These are phyloP conservation scores for Colletotrichum gigasporum DNA, from an alignment of 2,329 filamentous ascomycete genomes.

Conservation along the genomic window DNA sequence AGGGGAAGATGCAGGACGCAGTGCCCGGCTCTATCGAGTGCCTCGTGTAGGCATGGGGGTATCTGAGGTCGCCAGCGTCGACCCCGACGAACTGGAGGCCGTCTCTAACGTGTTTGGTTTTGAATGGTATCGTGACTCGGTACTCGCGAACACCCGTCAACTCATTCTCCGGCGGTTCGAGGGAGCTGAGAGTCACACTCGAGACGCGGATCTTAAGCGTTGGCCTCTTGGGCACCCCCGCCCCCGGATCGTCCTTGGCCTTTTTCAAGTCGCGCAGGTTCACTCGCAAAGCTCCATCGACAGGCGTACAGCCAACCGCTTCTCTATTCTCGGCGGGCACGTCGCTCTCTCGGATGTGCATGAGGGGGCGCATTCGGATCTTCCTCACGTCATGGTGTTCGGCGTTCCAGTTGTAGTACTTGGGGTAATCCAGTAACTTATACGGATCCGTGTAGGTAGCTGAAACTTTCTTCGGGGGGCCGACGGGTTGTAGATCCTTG, in stretches of 20 bases:
- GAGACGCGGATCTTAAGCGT: constrained; percentile 57
- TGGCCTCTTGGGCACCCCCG: constrained; percentile 39
- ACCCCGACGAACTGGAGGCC: constrained; percentile 92
- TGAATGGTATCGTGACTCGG: constrained; percentile 76
- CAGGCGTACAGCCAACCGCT: constrained; percentile 63
- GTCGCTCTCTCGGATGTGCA: constrained; percentile 61
- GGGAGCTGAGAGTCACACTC: constrained; percentile 39
- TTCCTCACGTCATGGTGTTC: constrained; percentile 80
- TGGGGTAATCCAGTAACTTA: constrained; percentile 68
- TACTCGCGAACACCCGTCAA: constrained; percentile 64
- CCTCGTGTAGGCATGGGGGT: constrained; percentile 90
- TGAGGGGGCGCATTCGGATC: constrained; percentile 69
- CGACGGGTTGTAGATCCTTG: constrained; percentile 30
- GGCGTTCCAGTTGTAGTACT: constrained; percentile 69
- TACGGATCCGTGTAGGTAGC: constrained; percentile 72
- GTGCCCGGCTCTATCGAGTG: constrained; percentile 82
- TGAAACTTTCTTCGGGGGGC: constrained; percentile 46
- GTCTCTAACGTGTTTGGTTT: constrained; percentile 79
- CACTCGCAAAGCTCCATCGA: constrained; percentile 61
- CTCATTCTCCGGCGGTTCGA: constrained; percentile 38
- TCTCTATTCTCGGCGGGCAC: constrained; percentile 65
- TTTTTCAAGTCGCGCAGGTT: constrained; percentile 46
- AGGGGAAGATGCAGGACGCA: constrained; percentile 90
- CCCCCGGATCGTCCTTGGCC: constrained; percentile 24
- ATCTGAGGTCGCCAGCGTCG: constrained; percentile 80